Percentiles rank a stretch among this genome's conserved stretches.
These are phyloP conservation scores for Chrysoporthe cubensis DNA, from an alignment of 2,329 filamentous ascomycete genomes.

Conservation along the genomic window DNA sequence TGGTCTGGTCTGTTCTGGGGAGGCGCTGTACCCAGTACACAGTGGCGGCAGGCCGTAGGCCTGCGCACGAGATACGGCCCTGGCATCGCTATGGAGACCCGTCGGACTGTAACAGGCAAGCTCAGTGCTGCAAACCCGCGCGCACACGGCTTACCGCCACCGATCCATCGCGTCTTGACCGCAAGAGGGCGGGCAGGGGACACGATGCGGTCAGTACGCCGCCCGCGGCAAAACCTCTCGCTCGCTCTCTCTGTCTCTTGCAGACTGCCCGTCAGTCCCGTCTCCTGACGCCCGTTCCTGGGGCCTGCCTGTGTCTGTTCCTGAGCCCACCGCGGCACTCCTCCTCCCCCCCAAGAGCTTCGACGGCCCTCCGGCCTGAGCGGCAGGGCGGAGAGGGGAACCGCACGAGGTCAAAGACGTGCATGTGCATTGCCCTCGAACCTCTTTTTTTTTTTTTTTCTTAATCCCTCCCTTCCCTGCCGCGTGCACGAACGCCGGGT, in stretches of 20 bases:
- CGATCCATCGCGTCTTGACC: conserved; percentile 20
- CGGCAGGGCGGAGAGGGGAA: background rate
- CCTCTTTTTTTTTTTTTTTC: background rate
- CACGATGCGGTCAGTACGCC: conserved; percentile 18
- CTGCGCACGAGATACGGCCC: background rate
- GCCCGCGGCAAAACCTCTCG: background rate
- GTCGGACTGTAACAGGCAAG: background rate
- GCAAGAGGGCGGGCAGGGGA: conserved; percentile 9
- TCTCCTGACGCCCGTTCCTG: conserved; percentile 2
- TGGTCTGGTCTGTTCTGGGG: background rate
- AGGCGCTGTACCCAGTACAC: background rate
- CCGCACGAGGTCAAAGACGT: conserved; percentile 6
- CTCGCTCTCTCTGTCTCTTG: background rate
- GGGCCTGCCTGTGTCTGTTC: background rate
- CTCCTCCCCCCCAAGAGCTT: background rate
- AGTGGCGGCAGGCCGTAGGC: background rate
- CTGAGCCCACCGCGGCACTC: background rate
- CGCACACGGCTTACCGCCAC: conserved; percentile 17
- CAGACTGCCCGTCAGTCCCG: background rate
- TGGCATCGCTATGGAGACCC: background rate
- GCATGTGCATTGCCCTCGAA: background rate
- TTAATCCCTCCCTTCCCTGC: background rate
- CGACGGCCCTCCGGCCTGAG: conserved; percentile 6
- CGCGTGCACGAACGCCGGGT: background rate
- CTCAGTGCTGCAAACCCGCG: conserved; percentile 13